Evolutionary conservation across 768 basidiomycete species (phyloP).

Genomic region (Podaxis pistillaris): DNA sequence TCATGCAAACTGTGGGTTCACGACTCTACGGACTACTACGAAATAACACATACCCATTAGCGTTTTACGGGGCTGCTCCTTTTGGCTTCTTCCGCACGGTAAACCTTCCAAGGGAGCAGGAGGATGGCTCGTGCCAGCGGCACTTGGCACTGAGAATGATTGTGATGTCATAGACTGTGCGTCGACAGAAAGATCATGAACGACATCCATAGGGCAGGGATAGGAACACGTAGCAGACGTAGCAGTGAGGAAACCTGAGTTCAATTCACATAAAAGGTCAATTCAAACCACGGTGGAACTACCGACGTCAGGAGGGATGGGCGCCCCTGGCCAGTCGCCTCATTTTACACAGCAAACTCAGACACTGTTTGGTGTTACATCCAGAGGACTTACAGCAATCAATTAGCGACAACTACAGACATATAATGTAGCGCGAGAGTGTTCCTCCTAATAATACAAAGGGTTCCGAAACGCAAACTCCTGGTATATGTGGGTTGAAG

Average conservation of each 20-base stretch:
- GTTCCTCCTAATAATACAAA: background rate
- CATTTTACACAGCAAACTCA: background rate
- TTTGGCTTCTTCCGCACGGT: background rate
- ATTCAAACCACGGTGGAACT: background rate
- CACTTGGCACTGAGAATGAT: background rate
- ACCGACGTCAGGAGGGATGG: background rate
- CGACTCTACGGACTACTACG: background rate
- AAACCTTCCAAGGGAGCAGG: background rate
- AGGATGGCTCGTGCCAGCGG: background rate
- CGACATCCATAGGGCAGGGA: background rate
- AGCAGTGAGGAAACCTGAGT: background rate
- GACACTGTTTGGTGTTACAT: background rate
- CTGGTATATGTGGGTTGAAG: background rate
- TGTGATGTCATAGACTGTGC: background rate
- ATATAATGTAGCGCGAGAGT: background rate
- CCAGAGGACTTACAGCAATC: background rate
- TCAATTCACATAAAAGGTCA: background rate
- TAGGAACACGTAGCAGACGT: background rate
- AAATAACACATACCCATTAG: conserved; percentile 11
- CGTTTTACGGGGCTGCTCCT: conserved; percentile 7
- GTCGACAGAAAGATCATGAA: background rate
- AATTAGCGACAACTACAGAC: background rate
- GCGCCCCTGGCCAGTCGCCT: background rate
- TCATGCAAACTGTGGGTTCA: background rate
- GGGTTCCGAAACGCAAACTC: background rate